Conservation (phyloP, 192 early-diverging fungal species). For the Coemansia asiatica region DNA sequence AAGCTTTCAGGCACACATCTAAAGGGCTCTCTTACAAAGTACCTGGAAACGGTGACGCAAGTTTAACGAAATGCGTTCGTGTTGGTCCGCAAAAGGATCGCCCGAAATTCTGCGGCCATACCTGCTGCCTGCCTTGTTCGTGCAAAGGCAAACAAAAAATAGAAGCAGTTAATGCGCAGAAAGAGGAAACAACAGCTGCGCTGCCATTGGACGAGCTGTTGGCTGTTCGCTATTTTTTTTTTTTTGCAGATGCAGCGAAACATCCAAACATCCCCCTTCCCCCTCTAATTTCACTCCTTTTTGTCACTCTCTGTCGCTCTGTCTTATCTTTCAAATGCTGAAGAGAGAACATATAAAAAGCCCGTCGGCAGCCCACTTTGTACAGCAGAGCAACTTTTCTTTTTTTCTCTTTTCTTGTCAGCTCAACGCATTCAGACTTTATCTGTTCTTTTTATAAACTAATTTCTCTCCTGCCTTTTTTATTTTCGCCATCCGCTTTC, state of each 20-base stretch:
- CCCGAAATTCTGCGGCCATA: constrained; percentile 1
- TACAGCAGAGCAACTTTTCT: background rate
- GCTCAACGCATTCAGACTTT: background rate
- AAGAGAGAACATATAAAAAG: background rate
- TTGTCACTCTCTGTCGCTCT: background rate
- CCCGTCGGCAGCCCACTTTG: background rate
- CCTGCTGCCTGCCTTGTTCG: background rate
- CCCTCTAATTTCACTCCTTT: background rate
- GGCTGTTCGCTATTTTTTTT: background rate
- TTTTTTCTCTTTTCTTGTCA: background rate
- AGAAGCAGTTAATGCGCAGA: background rate
- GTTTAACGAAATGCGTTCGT: background rate
- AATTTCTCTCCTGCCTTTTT: background rate
- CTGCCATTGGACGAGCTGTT: background rate
- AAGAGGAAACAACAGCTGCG: background rate
- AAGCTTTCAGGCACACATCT: background rate
- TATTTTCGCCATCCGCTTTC: background rate
- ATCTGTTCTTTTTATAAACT: background rate
- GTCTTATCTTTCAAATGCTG: background rate
- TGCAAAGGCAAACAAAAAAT: background rate
- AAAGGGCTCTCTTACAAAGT: background rate
- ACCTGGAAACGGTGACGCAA: background rate
- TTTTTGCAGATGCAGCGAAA: background rate
- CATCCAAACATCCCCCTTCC: background rate
- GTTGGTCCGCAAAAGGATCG: background rate